Evolutionary conservation across 2,329 filamentous ascomycete species (phyloP), one percentile per base, ranked within the genome.

Genomic region (Pestalotiopsis sp.): DNA sequence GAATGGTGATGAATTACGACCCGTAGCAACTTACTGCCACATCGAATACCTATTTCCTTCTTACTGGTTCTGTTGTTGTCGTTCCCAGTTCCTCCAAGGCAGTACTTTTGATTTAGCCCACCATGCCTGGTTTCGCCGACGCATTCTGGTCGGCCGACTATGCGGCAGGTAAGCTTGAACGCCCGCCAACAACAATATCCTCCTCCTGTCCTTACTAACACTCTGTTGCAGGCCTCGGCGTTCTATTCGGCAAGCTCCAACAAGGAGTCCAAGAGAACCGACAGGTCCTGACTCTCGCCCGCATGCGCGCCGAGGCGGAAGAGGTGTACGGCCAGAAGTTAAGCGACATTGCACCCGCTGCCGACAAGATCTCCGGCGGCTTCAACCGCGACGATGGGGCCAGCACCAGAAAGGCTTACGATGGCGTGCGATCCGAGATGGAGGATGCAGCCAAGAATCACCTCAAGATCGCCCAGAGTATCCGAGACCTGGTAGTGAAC

Each of bases 131-230:
- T 76, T 98, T 99, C 83, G 91, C 94, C 74, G 94, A 95, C 83
- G 97, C 95, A 64, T 98, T 99, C 84, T 99, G 96, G 96, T 97
- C 96, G 71, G 90, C 90, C 79, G 96, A 99, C 87, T 98, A 98
- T 87, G 95, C 95, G 79, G 94, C 93, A 86, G 95, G 92, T 93
- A 84, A 45, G 57, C 52, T 38, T 80, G 87, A 77, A 69, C 52
- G 66, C 61, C 31, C 23, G 25, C 52, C 64, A 55, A 13, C 45
- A 58, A 39, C 12, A 14, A 13, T 27, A 27, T 14, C 14, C 6
- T 52, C n/a, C 31, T 59, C 23, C 20, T 23, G 31, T 3, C 12
- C 27, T 20, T 20, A 38, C 39, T 39, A 38, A 64, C 23, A 20
- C 17, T 31, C 25, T 58, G 60, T 25, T 59, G 66, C 71, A 91